Evolutionary conservation across 2,329 filamentous ascomycete genomes (phyloP).

Genomic region (Ceratocystis albifundus): DNA sequence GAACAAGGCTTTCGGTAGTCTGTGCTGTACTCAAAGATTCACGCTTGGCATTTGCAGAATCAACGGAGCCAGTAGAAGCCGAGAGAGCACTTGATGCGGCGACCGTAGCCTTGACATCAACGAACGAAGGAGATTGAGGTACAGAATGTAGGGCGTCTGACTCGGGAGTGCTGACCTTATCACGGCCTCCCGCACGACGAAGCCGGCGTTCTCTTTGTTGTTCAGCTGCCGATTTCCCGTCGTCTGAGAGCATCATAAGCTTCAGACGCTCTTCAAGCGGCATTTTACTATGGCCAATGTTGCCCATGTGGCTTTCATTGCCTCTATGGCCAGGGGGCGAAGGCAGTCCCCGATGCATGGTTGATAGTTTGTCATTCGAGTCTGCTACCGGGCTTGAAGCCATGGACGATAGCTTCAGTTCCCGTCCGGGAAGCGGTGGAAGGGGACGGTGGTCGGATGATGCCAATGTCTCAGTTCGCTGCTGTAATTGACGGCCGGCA

Average conservation of each 20-base stretch:
- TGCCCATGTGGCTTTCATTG: constrained; percentile 56
- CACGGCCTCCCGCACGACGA: constrained; percentile 47
- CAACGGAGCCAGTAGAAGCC: constrained; percentile 13
- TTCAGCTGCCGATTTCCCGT: constrained; percentile 50
- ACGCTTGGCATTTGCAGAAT: constrained; percentile 35
- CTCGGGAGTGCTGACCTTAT: constrained; percentile 29
- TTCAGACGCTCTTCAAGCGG: constrained; percentile 74
- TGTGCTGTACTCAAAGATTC: constrained; percentile 1
- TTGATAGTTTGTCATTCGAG: constrained; percentile 57
- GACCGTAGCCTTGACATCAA: constrained; percentile 15
- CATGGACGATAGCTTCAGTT: constrained; percentile 26
- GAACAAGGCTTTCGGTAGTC: constrained; percentile 9
- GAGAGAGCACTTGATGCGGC: constrained; percentile 8
- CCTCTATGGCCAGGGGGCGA: constrained; percentile 62
- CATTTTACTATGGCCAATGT: constrained; percentile 62
- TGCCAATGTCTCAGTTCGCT: constrained; percentile 58
- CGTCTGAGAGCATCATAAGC: constrained; percentile 76
- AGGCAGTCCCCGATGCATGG: constrained; percentile 56
- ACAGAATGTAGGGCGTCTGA: constrained; percentile 17
- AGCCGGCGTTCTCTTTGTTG: constrained; percentile 58
- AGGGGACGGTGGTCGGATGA: constrained; percentile 75
- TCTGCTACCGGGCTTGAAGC: constrained; percentile 27
- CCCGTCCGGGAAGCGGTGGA: constrained; percentile 63
- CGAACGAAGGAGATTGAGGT: constrained; percentile 10
- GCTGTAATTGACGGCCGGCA: constrained; percentile 43